These are phyloP conservation scores for Wickerhamiella qilinensis DNA, from an alignment of 805 yeast genomes.

Conservation along the genomic window DNA sequence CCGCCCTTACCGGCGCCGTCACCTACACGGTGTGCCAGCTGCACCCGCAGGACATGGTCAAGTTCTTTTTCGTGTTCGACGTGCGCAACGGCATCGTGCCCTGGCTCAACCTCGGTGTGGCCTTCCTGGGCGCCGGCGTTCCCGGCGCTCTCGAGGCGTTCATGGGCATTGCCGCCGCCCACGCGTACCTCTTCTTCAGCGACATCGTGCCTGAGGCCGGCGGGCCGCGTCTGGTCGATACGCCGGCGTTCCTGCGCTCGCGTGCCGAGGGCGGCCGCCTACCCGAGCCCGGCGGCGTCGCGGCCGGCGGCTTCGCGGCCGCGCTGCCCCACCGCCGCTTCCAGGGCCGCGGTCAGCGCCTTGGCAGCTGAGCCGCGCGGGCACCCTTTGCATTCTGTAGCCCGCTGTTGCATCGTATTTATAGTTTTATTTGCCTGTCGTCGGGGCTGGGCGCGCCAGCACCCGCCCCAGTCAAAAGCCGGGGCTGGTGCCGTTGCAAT, in stretches of 20 bases:
- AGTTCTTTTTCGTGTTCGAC: constrained; percentile 17
- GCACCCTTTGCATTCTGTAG: no score
- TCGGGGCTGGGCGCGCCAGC: no score
- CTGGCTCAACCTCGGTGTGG: constrained; percentile 17
- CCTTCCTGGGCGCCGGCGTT: constrained; percentile 18
- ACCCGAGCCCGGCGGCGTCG: no score
- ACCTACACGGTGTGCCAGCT: constrained; percentile 26
- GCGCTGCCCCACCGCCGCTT: no score
- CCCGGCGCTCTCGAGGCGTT: constrained; percentile 13
- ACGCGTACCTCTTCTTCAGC: constrained; percentile 19
- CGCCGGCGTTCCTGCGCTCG: not conserved
- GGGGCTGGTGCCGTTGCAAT: no score
- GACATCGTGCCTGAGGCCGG: constrained; percentile 17
- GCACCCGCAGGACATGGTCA: constrained; percentile 16
- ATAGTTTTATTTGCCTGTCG: no score
- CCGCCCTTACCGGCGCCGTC: constrained; percentile 20
- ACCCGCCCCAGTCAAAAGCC: no score
- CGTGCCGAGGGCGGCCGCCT: no score
- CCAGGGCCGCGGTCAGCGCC: constrained; percentile 16
- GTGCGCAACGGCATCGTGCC: constrained; percentile 21
- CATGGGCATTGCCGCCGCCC: constrained; percentile 21
- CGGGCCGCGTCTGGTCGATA: constrained; percentile 13
- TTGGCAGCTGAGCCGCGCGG: no score
- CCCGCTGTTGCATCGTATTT: no score
- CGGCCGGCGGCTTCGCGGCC: no score